Conservation (phyloP, 345 rosid genomes). For the Pugionium dolabratum region DNA sequence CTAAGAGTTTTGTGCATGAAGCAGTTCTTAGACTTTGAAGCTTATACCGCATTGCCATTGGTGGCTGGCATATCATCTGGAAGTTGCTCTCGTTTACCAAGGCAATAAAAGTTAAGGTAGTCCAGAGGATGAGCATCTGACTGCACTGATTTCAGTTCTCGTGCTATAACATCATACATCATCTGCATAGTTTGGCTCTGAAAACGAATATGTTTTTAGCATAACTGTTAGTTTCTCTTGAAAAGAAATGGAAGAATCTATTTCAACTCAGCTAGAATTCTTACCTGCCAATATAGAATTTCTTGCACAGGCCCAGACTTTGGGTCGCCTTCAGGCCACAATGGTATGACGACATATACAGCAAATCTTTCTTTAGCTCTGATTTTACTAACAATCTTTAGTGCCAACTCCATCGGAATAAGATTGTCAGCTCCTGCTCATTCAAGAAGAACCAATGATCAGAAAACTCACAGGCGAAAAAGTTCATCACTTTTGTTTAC, state of each 20-base stretch:
- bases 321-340: conserved; percentile 99
- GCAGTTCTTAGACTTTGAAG: conserved; percentile 14
- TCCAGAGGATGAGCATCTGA: conserved; percentile 67
- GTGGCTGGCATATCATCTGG: conserved; percentile 34
- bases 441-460: conserved; percentile 12
- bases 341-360: conserved; percentile 78
- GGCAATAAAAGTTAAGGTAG: conserved; percentile 93
- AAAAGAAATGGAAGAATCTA: conserved; percentile 2
- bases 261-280: neutral
- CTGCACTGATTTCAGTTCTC: conserved; percentile 54
- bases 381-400: conserved; percentile 88
- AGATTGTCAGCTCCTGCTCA: conserved; percentile 89
- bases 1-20: conserved; percentile 1
- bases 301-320: conserved; percentile 75
- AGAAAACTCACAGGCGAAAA: neutral
- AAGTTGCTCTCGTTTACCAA: conserved; percentile 69
- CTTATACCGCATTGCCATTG: conserved; percentile 53
- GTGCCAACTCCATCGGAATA: conserved; percentile 93
- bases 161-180: conserved; percentile 75
- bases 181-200: conserved; percentile 92
- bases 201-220: conserved; percentile 20
- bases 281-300: conserved; percentile 97
- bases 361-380: conserved; percentile 87
- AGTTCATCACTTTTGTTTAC: neutral
- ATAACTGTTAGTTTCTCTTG: conserved; percentile 23